These are phyloP conservation scores for Mycena venus DNA, from an alignment of 768 basidiomycete genomes.

Conservation along the genomic window DNA sequence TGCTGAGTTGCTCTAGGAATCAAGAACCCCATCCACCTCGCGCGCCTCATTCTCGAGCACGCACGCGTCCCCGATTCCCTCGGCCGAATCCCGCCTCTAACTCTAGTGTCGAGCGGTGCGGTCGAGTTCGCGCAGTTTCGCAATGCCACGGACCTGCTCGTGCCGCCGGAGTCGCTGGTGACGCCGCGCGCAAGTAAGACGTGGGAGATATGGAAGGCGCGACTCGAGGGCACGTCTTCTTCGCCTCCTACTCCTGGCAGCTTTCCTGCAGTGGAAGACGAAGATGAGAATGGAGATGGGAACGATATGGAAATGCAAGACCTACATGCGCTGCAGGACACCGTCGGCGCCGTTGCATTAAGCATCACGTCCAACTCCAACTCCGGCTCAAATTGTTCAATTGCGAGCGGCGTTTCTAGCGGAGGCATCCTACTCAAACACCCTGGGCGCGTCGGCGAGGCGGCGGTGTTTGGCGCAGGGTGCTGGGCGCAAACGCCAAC, in stretches of 20 bases:
- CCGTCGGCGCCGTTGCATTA: slow-evolving; percentile 83
- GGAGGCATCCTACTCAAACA: slow-evolving; percentile 85
- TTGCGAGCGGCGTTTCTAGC: slow-evolving; percentile 86
- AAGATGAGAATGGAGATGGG: not conserved
- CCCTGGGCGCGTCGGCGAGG: slow-evolving; percentile 84
- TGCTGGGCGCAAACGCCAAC: slow-evolving; percentile 72
- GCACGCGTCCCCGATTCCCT: slow-evolving; percentile 61
- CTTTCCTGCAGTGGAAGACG: not conserved
- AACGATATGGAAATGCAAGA: too few relatives aligned
- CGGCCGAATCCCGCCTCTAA: slow-evolving; percentile 81
- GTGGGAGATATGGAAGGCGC: slow-evolving; percentile 74
- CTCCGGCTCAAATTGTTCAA: not conserved
- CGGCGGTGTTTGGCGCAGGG: slow-evolving; percentile 79
- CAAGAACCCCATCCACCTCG: slow-evolving; percentile 77
- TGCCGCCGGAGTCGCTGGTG: slow-evolving; percentile 62
- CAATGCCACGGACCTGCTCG: slow-evolving; percentile 34
- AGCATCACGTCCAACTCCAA: slow-evolving; percentile 16
- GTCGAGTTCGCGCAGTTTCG: slow-evolving; percentile 59
- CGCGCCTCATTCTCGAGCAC: slow-evolving; percentile 68
- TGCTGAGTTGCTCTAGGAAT: slow-evolving; percentile 73
- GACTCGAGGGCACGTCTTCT: slow-evolving; percentile 43
- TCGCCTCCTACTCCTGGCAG: not conserved
- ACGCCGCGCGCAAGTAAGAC: slow-evolving; percentile 61
- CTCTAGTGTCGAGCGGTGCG: slow-evolving; percentile 75
- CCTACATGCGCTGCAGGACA: slow-evolving; percentile 72